Evolutionary conservation across 2,329 filamentous ascomycete genomes (phyloP), one percentile per base, ranked within the genome.

Genomic region (Monosporascus sp.): DNA sequence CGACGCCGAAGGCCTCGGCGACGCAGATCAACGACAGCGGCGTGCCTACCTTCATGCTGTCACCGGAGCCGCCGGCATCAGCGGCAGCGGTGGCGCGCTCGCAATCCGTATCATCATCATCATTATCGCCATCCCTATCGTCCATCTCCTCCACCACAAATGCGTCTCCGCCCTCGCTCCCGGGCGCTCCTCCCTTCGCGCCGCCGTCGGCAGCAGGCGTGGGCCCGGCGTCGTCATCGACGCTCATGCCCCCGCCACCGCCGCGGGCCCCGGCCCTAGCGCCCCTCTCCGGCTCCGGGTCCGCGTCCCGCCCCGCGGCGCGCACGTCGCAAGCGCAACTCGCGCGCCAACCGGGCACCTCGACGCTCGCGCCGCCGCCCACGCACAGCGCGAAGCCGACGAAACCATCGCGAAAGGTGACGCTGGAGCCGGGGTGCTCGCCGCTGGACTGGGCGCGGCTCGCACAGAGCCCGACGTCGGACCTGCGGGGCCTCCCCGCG

Each of bases 391-490:
- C 72, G 42, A 77, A 75, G 53, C 80, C 82, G 2, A 57, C 71
- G 24, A 84, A 83, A 64, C 78, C 80, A 5, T 81, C 77, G 11
- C 82, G 80, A 69, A 89, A 93, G 65, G 89, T 97, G 5, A 78
- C 87, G 8, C 82, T 99, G 5, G 81, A 85, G n/a, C 94, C 94
- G 0, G 93, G 94, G 34, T 92, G 93, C 75, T 96, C 90, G 2
- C 93, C 94, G 0, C 84, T 99, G 14, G 94, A 99, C 79, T 99
- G 94, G 94, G 94, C 94, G 14, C 84, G 87, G 6, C 81, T 96
- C 1, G 81, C 83, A 1, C 77, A 78, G 20, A 73, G 78, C 47
- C 84, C 86, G 2, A 73, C 73, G 31, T 76, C 81, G 31, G 86
- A 90, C 57, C 81, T 91, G 25, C 86, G 88, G n/a, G 82, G 82